A percentile compares a stretch with the other conserved stretches of the same genome.
These are phyloP conservation scores for Fusarium miscanthi DNA, from an alignment of 2,329 filamentous ascomycete genomes.

Conservation along the genomic window DNA sequence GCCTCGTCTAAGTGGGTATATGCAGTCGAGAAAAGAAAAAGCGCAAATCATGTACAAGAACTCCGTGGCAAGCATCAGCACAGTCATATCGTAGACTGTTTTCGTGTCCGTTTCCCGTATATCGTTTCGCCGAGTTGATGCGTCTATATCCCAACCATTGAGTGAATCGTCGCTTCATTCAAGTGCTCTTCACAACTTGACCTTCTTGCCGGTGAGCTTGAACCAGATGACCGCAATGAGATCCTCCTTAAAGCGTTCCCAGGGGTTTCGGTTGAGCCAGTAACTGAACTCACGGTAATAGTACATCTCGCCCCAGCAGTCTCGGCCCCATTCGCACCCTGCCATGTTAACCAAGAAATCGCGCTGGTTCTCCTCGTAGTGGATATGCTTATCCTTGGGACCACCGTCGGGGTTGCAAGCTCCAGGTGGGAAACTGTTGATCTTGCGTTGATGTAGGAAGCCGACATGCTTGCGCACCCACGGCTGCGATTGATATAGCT, in stretches of 20 bases:
- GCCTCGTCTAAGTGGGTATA: constrained; percentile 41
- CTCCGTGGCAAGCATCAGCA: constrained; percentile 26
- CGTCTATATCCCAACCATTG: constrained; percentile 9
- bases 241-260: constrained; percentile 81
- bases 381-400: constrained; percentile 78
- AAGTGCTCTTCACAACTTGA: constrained; percentile 60
- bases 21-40: constrained; percentile 26
- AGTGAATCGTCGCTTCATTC: not conserved
- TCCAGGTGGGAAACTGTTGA: constrained; percentile 93
- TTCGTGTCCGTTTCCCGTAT: constrained; percentile 29
- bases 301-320: constrained; percentile 99
- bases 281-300: constrained; percentile 93
- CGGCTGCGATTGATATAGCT: constrained; percentile 89
- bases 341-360: constrained; percentile 99
- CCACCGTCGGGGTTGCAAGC: constrained; percentile 79
- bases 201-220: constrained; percentile 70
- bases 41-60: constrained; percentile 33
- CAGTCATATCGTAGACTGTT: constrained; percentile 5
- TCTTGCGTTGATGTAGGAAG: constrained; percentile 89
- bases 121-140: constrained; percentile 22
- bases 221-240: constrained; percentile 70
- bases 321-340: constrained; percentile 94
- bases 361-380: constrained; percentile 85
- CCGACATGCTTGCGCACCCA: constrained; percentile 91
- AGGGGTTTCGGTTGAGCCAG: constrained; percentile 83